A percentile compares a stretch with the other conserved stretches of the same genome.
Conservation (phyloP, 1,284 basidiomycete genomes). For the Flammula alnicola region DNA sequence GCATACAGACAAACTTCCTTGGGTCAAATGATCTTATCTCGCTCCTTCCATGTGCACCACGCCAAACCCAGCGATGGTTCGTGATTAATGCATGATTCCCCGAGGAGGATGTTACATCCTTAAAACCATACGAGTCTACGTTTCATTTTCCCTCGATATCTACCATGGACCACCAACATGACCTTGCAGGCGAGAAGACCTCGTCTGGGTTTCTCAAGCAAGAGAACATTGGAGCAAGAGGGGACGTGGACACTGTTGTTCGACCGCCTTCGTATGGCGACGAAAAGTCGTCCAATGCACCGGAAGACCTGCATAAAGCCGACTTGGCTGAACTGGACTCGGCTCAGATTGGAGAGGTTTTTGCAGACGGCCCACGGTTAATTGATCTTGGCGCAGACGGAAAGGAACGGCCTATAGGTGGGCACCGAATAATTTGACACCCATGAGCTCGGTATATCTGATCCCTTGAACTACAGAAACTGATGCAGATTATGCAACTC, state of each 20-base stretch:
- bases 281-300: not conserved
- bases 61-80: not conserved
- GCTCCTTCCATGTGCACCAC: conserved; percentile 1
- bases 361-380: conserved; percentile 34
- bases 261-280: not conserved
- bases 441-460: not conserved
- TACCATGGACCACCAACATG: not conserved
- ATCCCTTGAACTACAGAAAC: conserved; percentile 33
- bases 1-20: no score
- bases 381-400: conserved; percentile 38
- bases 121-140: no score
- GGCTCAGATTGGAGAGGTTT: conserved; percentile 31
- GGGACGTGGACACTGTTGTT: not conserved
- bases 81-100: not conserved
- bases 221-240: not conserved
- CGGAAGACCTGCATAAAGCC: not conserved
- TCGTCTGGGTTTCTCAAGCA: no score
- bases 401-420: conserved; percentile 36
- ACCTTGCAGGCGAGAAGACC: not conserved
- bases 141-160: no score
- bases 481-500: conserved; percentile 51
- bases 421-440: not conserved
- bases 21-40: conserved; percentile 17
- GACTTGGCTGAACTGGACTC: conserved; percentile 1
- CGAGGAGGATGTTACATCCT: no score